phyloP scores from a whole-genome alignment of 768 basidiomycete genomes.

The Lentinula edodes region DNA sequence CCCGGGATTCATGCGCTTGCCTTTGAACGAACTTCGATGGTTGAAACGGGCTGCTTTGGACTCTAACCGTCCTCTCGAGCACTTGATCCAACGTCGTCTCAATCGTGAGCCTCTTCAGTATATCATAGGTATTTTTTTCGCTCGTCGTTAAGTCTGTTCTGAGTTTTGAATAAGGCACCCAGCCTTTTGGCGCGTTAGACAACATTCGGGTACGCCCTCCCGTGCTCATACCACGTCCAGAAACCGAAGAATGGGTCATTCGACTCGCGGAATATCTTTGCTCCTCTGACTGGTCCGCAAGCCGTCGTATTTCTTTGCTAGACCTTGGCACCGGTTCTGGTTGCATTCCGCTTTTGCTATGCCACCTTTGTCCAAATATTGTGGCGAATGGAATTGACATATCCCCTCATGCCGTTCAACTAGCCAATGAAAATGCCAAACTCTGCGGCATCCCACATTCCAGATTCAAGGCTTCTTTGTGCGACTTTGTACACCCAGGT shows the following conservation, averaged over 20 bases:
- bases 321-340: constrained; percentile 94
- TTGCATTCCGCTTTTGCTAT: constrained; percentile 85
- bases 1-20: neutral
- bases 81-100: constrained; percentile 55
- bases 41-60: constrained; percentile 1
- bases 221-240: constrained; percentile 89
- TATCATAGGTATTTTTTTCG: constrained; percentile 55
- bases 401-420: constrained; percentile 49
- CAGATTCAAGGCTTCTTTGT: constrained; percentile 27
- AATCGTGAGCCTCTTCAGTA: constrained; percentile 84
- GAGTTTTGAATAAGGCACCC: constrained; percentile 47
- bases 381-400: constrained; percentile 65
- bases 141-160: neutral
- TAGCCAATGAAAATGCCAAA: constrained; percentile 45
- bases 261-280: constrained; percentile 46
- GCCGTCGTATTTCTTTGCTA: constrained; percentile 40
- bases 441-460: constrained; percentile 31
- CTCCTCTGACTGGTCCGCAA: constrained; percentile 21
- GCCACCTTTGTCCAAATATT: constrained; percentile 55
- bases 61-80: constrained; percentile 19
- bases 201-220: constrained; percentile 65
- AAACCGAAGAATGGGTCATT: constrained; percentile 83
- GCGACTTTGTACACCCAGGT: constrained; percentile 40
- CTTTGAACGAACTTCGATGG: constrained; percentile 6
- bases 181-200: constrained; percentile 82